phyloP scores from a whole-genome alignment of 176 grass and related monocot genomes.

The Poa pratensis region DNA sequence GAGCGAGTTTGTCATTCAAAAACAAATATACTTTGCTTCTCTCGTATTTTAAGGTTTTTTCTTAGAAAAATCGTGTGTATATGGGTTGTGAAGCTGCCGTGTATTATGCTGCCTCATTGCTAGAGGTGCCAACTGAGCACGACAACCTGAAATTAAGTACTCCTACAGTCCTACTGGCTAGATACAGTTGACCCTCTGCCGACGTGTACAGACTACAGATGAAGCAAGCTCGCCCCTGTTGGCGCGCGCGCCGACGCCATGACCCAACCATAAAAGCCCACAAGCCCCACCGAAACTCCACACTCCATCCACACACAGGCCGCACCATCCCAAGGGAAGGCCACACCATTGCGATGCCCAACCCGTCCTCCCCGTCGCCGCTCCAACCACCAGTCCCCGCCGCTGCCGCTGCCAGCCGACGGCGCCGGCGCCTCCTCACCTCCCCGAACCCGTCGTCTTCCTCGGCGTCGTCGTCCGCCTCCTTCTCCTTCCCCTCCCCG shows the following conservation, averaged over 20 bases:
- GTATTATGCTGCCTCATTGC: no score
- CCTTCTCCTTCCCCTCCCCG: conserved; percentile 48
- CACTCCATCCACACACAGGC: neutral
- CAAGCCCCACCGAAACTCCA: neutral
- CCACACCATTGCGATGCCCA: conserved; percentile 36
- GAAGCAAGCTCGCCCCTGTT: neutral
- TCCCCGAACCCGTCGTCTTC: neutral
- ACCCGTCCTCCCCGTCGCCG: conserved; percentile 29
- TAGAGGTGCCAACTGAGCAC: no score
- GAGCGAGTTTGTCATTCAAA: neutral
- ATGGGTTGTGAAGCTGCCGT: no score
- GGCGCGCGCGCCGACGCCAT: neutral
- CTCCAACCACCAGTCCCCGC: neutral
- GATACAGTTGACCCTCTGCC: neutral
- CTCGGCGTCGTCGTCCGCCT: neutral
- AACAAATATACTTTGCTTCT: no score
- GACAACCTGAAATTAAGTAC: neutral
- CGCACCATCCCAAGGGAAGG: neutral
- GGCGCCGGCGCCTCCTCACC: neutral
- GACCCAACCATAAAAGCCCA: conserved; percentile 48
- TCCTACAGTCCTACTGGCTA: conserved; percentile 7
- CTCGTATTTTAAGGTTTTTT: no score
- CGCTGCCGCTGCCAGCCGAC: neutral
- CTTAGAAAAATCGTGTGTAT: no score
- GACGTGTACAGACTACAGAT: neutral